These are phyloP conservation scores for Suillus cothurnatus DNA, from an alignment of 768 basidiomycete species.

Conservation along the genomic window DNA sequence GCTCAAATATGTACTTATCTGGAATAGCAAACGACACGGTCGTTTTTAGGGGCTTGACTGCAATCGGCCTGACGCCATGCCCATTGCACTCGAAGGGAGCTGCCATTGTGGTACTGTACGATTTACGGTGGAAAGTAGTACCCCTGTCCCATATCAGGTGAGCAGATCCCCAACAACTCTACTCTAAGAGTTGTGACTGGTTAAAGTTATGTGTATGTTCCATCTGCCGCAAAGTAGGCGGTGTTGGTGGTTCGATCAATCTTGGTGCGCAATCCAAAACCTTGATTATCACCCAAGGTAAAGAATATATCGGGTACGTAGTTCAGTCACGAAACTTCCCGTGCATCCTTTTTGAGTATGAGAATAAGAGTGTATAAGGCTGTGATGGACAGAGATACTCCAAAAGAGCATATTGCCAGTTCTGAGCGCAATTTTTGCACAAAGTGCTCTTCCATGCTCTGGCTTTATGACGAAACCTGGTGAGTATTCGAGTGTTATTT, in stretches of 20 bases:
- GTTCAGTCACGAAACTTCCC: background rate
- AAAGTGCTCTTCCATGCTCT: slow-evolving; percentile 66
- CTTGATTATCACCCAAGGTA: slow-evolving; percentile 51
- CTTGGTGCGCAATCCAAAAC: slow-evolving; percentile 58
- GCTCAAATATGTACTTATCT: background rate
- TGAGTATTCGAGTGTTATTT: slow-evolving; percentile 27
- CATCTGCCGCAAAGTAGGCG: slow-evolving; percentile 73
- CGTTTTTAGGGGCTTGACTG: background rate
- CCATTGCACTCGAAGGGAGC: slow-evolving; percentile 48
- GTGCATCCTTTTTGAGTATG: background rate
- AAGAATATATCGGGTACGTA: slow-evolving; percentile 54
- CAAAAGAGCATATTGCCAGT: slow-evolving; percentile 44
- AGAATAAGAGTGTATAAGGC: slow-evolving; percentile 61
- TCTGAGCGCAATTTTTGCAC: slow-evolving; percentile 68
- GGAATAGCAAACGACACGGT: no score
- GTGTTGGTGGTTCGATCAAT: slow-evolving; percentile 65
- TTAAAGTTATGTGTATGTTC: slow-evolving; percentile 62
- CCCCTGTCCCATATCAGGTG: slow-evolving; percentile 66
- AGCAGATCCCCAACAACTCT: background rate
- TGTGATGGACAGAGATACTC: slow-evolving; percentile 56
- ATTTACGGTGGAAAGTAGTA: slow-evolving; percentile 46
- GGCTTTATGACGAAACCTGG: slow-evolving; percentile 62
- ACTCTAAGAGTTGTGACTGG: background rate
- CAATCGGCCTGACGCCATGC: slow-evolving; percentile 41
- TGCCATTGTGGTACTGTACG: slow-evolving; percentile 39